Evolutionary conservation across 345 rosid species (phyloP), one percentile per base, ranked within the genome.

Genomic region (Passiflora organensis): DNA sequence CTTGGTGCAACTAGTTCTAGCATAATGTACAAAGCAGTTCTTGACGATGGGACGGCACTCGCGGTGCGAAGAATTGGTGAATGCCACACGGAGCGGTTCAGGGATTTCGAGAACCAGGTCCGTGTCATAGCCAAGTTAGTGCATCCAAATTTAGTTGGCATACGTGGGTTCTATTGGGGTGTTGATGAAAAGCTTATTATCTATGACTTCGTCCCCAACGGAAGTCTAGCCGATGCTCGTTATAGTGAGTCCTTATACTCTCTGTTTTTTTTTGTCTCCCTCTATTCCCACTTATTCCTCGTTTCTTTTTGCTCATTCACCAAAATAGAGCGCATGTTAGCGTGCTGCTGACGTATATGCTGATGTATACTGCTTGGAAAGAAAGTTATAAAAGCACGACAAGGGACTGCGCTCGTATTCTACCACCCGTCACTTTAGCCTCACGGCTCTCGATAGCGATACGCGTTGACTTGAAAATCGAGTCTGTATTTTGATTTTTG

Each of bases 1-100:
- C 64, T 93, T 10, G 99, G 96, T 5, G 99, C 95, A 0, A 81
- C 94, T 17, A 96, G 99, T 23, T 89, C 94, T 19, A 84, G 96
- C 58, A 93, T 89, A 52, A 75, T 81, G 91, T 93, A 89, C 76
- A 93, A 89, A 72, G 94, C 91, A 14, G 94, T 93, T 48, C 87
- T 93, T 0, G 91, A 93, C 60, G 91, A 93, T 55, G 87, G 96
- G 15, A 77, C 89, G 1, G 57, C 86, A 28, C 77, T 89, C 1
- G 99, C 96, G 6, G 94, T 93, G 51, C 80, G 99, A 16, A 78
- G 95, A 63, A 89, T 93, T 0, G 91, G 95, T 5, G 95, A 89
- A 63, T 76, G 69, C 43, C 76, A 83, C 44, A 73, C 80, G 32
- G 89, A 81, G 59, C 77, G 94, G 75, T 86, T 89, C 78, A 86